phyloP scores from a whole-genome alignment of 495 filamentous ascomycete species.

The Penicillium verhagenii region DNA sequence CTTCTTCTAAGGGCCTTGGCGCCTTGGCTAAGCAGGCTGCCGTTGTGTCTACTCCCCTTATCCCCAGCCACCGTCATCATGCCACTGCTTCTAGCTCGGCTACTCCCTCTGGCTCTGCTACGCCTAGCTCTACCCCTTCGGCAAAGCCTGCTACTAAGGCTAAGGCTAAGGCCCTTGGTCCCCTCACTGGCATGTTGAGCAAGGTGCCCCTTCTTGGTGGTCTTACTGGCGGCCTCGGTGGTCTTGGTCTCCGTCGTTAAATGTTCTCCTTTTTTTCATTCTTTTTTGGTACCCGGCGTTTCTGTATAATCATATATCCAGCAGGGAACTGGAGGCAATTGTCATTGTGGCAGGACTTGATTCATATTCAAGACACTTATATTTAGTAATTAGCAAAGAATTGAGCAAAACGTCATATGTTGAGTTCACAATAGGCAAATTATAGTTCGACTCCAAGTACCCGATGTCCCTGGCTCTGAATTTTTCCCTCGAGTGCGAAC shows the following conservation, averaged over 20 bases:
- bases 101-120: slow-evolving; percentile 7
- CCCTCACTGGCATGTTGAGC: slow-evolving; percentile 4
- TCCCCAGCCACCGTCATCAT: background rate
- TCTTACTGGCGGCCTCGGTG: slow-evolving; percentile 5
- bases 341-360: slow-evolving; percentile 6
- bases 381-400: slow-evolving; percentile 20
- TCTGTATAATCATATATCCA: slow-evolving; percentile 12
- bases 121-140: slow-evolving; percentile 10
- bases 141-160: slow-evolving; percentile 10
- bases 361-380: slow-evolving; percentile 21
- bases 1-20: background rate
- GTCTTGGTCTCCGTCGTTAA: slow-evolving; percentile 11
- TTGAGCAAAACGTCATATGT: no score
- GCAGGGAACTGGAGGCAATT: slow-evolving; percentile 6
- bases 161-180: background rate
- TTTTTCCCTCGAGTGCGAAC: no score
- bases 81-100: background rate
- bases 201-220: slow-evolving; percentile 9
- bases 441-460: no score
- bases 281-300: slow-evolving; percentile 3
- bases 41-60: background rate
- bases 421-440: no score
- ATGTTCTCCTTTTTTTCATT: background rate
- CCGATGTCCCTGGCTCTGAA: no score
- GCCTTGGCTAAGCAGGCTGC: background rate